phyloP scores from a whole-genome alignment of 257 asterid species.

The Lycium barbarum region DNA sequence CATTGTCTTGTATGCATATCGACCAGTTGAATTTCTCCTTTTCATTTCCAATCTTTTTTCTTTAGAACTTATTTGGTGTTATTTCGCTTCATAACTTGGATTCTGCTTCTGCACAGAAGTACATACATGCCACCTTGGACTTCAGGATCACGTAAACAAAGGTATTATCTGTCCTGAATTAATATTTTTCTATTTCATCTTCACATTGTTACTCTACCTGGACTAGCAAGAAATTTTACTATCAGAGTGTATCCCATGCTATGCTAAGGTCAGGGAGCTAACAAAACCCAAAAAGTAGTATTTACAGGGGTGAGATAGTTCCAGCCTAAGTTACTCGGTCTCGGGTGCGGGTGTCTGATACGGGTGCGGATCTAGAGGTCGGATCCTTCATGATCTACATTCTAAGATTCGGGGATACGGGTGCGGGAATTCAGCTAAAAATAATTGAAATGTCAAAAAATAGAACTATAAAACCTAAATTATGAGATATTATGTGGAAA shows the following conservation, averaged over 20 bases:
- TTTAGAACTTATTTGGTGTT: conserved; percentile 21
- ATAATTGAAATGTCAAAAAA: too few relatives aligned
- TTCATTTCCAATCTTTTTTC: neutral
- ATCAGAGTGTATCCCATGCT: neutral
- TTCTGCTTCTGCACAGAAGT: conserved; percentile 71
- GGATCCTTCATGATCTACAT: too few relatives aligned
- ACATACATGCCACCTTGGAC: conserved; percentile 71
- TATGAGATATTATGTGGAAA: too few relatives aligned
- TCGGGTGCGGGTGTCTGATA: too few relatives aligned
- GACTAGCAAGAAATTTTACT: neutral
- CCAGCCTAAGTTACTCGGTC: too few relatives aligned
- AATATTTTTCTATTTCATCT: conserved; percentile 11
- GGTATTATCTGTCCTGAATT: conserved; percentile 45
- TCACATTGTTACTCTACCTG: neutral
- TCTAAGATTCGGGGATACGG: too few relatives aligned
- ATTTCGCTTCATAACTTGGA: conserved; percentile 38
- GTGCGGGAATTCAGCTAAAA: too few relatives aligned
- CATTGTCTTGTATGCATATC: neutral
- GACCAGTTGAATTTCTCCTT: neutral
- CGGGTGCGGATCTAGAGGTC: too few relatives aligned
- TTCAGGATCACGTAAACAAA: conserved; percentile 57
- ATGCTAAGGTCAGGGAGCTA: neutral
- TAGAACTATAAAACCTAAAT: too few relatives aligned
- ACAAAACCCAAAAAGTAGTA: too few relatives aligned
- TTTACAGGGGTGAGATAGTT: too few relatives aligned